phyloP scores from a whole-genome alignment of 192 early-diverging fungal genomes.

The Coemansia sp. region DNA sequence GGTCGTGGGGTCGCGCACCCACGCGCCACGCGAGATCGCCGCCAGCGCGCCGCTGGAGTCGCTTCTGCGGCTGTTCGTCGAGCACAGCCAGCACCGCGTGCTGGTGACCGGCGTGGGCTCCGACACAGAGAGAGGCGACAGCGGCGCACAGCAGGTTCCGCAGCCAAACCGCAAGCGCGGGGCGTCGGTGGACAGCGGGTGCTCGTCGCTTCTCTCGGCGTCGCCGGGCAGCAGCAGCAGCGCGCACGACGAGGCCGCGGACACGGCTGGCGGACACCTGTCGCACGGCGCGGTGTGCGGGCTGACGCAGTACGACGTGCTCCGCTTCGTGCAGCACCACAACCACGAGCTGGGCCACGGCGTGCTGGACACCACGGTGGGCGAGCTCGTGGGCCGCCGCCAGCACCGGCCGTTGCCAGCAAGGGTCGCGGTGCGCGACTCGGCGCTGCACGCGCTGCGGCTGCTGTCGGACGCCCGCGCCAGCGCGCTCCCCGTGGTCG shows the following conservation, averaged over 20 bases:
- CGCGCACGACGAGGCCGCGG: conserved; percentile 9
- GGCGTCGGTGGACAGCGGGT: conserved; percentile 29
- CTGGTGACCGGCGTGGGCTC: conserved; percentile 21
- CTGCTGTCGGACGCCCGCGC: conserved; percentile 30
- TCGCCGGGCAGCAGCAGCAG: background rate
- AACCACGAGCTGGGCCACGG: conserved; percentile 42
- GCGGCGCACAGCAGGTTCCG: conserved; percentile 13
- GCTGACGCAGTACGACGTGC: conserved; percentile 52
- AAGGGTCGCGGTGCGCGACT: conserved; percentile 26
- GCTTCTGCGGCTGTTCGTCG: conserved; percentile 40
- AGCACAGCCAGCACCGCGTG: conserved; percentile 38
- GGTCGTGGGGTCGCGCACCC: conserved; percentile 46
- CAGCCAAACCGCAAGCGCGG: conserved; percentile 21
- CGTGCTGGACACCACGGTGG: conserved; percentile 17
- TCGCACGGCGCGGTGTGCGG: conserved; percentile 18
- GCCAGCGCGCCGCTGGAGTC: conserved; percentile 32
- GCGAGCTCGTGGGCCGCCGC: too few relatives aligned
- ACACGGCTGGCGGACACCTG: background rate
- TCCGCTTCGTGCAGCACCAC: conserved; percentile 55
- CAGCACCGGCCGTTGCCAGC: too few relatives aligned
- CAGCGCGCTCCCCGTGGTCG: conserved; percentile 51
- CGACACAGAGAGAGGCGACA: background rate
- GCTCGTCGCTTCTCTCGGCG: conserved; percentile 9
- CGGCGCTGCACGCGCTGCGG: conserved; percentile 37
- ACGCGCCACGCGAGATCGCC: conserved; percentile 39